phyloP scores from a whole-genome alignment of 768 basidiomycete genomes.

The Boletus rufocinnamomeus region DNA sequence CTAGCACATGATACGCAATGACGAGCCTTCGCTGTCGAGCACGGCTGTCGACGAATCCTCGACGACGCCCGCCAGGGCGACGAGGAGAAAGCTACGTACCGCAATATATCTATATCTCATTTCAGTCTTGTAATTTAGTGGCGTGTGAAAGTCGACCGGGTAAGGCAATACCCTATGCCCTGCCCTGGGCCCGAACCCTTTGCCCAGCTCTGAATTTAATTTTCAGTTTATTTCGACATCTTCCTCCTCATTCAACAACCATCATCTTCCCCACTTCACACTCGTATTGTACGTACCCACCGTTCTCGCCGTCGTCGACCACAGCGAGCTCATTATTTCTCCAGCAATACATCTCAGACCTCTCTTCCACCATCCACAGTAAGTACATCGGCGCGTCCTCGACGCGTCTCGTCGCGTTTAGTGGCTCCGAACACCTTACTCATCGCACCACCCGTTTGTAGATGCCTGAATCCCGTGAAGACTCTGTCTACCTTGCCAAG shows the following conservation, averaged over 20 bases:
- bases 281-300: slow-evolving; percentile 40
- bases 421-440: slow-evolving; percentile 19
- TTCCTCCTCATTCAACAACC: slow-evolving; percentile 48
- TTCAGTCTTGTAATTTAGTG: slow-evolving; percentile 21
- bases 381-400: slow-evolving; percentile 38
- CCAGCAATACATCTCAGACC: slow-evolving; percentile 18
- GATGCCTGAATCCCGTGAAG: slow-evolving; percentile 87
- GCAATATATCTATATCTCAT: not conserved
- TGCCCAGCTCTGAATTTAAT: slow-evolving; percentile 74
- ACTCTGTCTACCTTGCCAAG: slow-evolving; percentile 99
- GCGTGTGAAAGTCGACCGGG: slow-evolving; percentile 21
- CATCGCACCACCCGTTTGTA: slow-evolving; percentile 29
- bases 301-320: slow-evolving; percentile 33
- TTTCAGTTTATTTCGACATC: slow-evolving; percentile 51
- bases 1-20: not conserved
- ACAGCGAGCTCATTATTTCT: slow-evolving; percentile 39
- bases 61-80: slow-evolving; percentile 7
- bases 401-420: slow-evolving; percentile 39
- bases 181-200: slow-evolving; percentile 62
- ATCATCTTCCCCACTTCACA: slow-evolving; percentile 44
- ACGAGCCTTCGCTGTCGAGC: not conserved
- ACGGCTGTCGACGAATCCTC: not conserved
- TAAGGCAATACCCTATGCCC: slow-evolving; percentile 36
- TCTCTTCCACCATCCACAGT: slow-evolving; percentile 42
- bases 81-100: not conserved